Evolutionary conservation across 2,329 filamentous ascomycete species (phyloP).

Genomic region (Aulographum hederae): DNA sequence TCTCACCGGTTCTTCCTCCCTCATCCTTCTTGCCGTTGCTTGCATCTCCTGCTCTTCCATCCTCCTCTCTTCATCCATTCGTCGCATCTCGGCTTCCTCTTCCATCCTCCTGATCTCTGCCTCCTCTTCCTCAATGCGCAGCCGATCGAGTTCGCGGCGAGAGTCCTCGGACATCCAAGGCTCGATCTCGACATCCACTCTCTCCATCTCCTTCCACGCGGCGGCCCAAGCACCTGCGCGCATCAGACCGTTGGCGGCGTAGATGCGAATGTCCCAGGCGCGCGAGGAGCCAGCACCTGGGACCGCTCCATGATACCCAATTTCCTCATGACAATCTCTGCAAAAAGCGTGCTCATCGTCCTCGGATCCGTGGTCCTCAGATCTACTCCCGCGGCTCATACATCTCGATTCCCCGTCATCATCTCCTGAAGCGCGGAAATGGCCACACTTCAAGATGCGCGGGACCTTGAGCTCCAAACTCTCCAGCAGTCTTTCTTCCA

Average conservation of each 20-base stretch:
- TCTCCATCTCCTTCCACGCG: constrained; percentile 95
- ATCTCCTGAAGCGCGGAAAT: constrained; percentile 34
- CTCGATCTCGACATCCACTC: constrained; percentile 85
- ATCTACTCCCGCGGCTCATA: constrained; percentile 21
- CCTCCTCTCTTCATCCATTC: constrained; percentile 12
- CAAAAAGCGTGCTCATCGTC: neutral
- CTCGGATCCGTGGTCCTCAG: too few species aligned
- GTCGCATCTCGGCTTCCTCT: constrained; percentile 9
- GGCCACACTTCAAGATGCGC: constrained; percentile 55
- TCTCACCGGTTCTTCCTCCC: constrained; percentile 1
- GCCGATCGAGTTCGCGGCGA: constrained; percentile 39
- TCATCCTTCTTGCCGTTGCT: constrained; percentile 12
- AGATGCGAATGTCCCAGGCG: constrained; percentile 69
- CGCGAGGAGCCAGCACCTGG: constrained; percentile 22
- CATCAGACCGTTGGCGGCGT: constrained; percentile 91
- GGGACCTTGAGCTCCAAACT: constrained; percentile 54
- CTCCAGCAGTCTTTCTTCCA: constrained; percentile 62
- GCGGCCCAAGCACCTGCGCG: constrained; percentile 78
- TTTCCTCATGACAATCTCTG: constrained; percentile 18
- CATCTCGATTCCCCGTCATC: constrained; percentile 3
- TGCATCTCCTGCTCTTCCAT: constrained; percentile 8
- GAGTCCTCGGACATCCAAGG: constrained; percentile 46
- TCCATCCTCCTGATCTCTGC: too few species aligned
- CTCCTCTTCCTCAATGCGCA: constrained; percentile 23
- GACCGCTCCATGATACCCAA: constrained; percentile 17